Conservation (phyloP, 257 asterid genomes). For the Nicotiana benthamiana region DNA sequence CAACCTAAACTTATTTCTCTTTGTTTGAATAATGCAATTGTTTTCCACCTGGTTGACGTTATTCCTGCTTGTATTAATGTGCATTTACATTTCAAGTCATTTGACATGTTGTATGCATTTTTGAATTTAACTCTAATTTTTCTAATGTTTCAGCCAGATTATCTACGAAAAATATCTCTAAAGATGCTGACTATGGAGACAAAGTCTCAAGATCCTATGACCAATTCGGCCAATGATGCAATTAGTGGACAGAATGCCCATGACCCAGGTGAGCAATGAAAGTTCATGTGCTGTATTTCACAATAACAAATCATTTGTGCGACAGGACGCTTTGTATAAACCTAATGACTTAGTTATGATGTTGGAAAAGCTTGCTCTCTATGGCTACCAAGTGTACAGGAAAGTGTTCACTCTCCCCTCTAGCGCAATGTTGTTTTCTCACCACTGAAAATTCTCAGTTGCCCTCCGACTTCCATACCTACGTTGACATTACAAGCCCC, state of each 20-base stretch:
- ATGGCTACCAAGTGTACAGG: too few species aligned
- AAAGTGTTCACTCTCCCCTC: too few species aligned
- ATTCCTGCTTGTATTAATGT: not conserved
- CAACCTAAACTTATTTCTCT: not conserved
- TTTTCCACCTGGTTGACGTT: not conserved
- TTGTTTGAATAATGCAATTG: not conserved
- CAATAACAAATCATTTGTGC: too few species aligned
- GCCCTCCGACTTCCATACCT: too few species aligned
- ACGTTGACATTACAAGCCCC: too few species aligned
- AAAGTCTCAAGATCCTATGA: not conserved
- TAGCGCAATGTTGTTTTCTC: too few species aligned
- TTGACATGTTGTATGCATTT: not conserved
- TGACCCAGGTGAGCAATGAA: not conserved
- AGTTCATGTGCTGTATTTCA: too few species aligned
- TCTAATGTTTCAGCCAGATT: not conserved
- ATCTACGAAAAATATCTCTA: constrained; percentile 42
- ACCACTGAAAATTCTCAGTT: too few species aligned
- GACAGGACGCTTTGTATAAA: too few species aligned
- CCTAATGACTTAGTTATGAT: too few species aligned
- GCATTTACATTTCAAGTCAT: not conserved
- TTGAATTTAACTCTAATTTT: not conserved
- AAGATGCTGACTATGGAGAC: not conserved
- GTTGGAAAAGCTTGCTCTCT: too few species aligned
- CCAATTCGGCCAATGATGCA: constrained; percentile 12
- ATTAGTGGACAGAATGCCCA: not conserved